Base-by-base conservation (phyloP, 2,329 filamentous ascomycete genomes). In the Diplocarpon mali region DNA sequence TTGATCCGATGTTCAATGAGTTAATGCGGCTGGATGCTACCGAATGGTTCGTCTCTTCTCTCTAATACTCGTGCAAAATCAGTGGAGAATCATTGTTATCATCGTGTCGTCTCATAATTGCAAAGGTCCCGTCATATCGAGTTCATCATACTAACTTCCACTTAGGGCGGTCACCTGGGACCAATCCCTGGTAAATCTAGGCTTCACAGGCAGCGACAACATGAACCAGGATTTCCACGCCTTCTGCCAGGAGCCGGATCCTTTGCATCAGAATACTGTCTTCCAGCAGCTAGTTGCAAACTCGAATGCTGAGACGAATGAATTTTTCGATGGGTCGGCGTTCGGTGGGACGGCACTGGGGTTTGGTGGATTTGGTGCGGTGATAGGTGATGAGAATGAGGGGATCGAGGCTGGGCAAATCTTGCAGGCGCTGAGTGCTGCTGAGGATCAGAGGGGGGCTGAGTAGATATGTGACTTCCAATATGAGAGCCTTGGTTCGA, bases 1-100 rank as follows among this genome's bases (percentile, higher is more conserved):
- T 52, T 5, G 71, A 75, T 49, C 70, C 69, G 13, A 66, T 76
- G 42, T 76, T 77, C 48, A 74, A 77, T 41, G 73, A 78, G 51
- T 60, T 78, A 31, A 73, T 73, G 2, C 72, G 73, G 8, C 62
- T 77, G 28, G 75, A 78, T 53, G 71, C 68, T 2, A 67, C 67
- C 16, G 69, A 75, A 53, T 67, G 65, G 66, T 66, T 50, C 51
- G 60, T 51, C 20, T 30, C 10, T 20, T 27, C 13, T 9, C 16
- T 17, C 5, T 9, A n/a, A 7, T 24, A 24, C 20, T 7, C 7
- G 20, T 24, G 20, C 20, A 24, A 24, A 24, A 24, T 24, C 20
- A 24, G 20, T 10, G 30, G 10, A 9, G 30, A 17, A n/a, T 8
- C 12, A 32, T 34, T 16, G 20, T 10, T 10, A 9, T 32, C n/a